Evolutionary conservation across 106 monocot genomes (phyloP), one percentile per base, ranked within the genome.

Genomic region (Posidonia australis): DNA sequence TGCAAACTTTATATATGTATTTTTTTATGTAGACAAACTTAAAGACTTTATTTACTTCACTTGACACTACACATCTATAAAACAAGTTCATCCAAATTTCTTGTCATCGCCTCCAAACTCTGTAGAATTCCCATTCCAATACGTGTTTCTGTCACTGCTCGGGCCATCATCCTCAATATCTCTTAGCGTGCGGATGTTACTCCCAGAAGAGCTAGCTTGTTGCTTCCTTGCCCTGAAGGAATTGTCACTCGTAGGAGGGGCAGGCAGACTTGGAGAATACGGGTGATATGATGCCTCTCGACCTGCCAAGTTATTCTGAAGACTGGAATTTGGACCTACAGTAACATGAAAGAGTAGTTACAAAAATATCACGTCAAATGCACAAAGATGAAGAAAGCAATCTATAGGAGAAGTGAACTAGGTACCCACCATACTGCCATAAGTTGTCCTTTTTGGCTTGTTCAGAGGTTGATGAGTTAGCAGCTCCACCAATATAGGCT

Each of bases 71-170:
- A n/a, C n/a, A 36, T 36, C 36, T 7, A 36, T 36, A 7, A 36
- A 36, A 7, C 7, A 7, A n/a, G 59, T 13, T 58, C 29, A 30
- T 56, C 60, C 36, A 51, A 66, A 69, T 59, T 79, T 81, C 54
- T 76, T 80, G 53, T 93, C 81, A 51, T 88, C 78, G 10, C 93
- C 88, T 51, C 93, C 93, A 76, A 74, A 93, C 67, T 93, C 79
- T 16, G 93, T 93, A 58, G 93, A 93, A 66, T 93, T 93, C 18
- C 93, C 93, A 67, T 93, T 93, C 93, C 93, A 93, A 57, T 81
- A 93, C 18, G 74, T 65, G 30, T 93, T 93, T 56, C 81, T 75
- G 54, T 89, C 88, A 42, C 54, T 63, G 28, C 74, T 65, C 13
- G 70, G 71, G n/a, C 49, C 66, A 46, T 93, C 78, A 26, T 77